Evolutionary conservation across 257 asterid species (phyloP).

Genomic region (Penstemon davidsonii): DNA sequence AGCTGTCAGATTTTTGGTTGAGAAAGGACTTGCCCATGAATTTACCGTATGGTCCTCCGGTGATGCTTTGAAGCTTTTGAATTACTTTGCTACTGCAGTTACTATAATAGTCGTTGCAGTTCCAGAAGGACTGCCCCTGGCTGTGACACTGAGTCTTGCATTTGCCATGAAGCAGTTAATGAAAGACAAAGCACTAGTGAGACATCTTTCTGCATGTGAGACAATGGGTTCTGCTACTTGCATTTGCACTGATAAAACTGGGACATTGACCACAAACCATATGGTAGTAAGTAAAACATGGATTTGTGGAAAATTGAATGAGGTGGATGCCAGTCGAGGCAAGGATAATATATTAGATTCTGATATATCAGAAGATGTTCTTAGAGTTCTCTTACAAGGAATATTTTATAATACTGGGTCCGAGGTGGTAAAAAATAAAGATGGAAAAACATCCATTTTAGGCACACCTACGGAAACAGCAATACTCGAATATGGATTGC

Average conservation of each 20-base stretch:
- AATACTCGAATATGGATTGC: conserved; percentile 78
- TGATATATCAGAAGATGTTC: conserved; percentile 50
- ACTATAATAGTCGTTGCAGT: conserved; percentile 98
- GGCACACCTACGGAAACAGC: conserved; percentile 96
- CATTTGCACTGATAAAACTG: conserved; percentile 97
- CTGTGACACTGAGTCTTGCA: conserved; percentile 94
- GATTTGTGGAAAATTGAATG: conserved; percentile 57
- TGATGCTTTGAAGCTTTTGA: conserved; percentile 70
- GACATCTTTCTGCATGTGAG: conserved; percentile 95
- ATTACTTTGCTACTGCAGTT: conserved; percentile 94
- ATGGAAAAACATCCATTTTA: conserved; percentile 62
- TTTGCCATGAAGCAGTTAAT: conserved; percentile 89
- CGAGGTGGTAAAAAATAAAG: conserved; percentile 80
- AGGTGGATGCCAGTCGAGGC: conserved; percentile 40
- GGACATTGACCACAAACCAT: conserved; percentile 90
- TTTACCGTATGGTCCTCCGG: conserved; percentile 67
- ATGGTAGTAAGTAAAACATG: conserved; percentile 86
- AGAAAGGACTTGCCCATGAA: conserved; percentile 61
- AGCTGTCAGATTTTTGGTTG: conserved; percentile 59
- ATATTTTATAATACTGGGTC: conserved; percentile 82
- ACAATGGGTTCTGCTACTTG: conserved; percentile 97
- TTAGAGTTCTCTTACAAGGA: conserved; percentile 60
- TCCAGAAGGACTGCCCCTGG: conserved; percentile 96
- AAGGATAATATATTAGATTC: conserved; percentile 31
- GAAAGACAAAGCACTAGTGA: conserved; percentile 83